Evolutionary conservation across 306 rosid species (phyloP).

Genomic region (Biancaea sappan): DNA sequence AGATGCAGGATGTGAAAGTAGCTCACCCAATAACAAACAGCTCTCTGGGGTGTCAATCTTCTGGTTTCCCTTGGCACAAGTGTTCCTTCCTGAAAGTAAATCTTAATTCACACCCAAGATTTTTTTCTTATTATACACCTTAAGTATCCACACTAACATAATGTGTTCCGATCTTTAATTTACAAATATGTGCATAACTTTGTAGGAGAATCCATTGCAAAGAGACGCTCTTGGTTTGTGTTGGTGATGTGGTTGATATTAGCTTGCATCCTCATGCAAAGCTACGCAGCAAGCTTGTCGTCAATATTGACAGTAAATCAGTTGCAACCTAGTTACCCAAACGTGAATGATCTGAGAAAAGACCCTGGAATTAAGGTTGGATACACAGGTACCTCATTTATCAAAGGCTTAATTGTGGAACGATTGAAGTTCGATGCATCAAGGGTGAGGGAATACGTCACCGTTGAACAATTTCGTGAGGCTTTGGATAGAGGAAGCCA

Average conservation of each 20-base stretch:
- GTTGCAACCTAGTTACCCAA: no score
- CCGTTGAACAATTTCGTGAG: background rate
- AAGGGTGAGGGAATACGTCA: background rate
- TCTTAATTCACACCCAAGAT: no score
- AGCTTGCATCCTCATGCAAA: conserved; percentile 1
- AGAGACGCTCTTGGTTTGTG: conserved; percentile 14
- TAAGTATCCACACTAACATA: no score
- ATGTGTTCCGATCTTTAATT: no score
- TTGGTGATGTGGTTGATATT: conserved; percentile 20
- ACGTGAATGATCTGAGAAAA: background rate
- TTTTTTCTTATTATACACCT: no score
- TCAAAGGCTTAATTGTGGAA: background rate
- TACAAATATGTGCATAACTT: no score
- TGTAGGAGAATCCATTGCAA: conserved; percentile 18
- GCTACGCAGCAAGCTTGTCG: no score
- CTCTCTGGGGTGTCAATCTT: background rate
- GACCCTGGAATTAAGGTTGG: background rate
- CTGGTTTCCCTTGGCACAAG: conserved; percentile 25
- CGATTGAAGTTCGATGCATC: conserved; percentile 1
- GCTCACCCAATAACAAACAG: background rate
- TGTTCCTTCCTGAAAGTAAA: conserved; percentile 25
- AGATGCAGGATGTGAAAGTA: background rate
- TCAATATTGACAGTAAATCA: no score
- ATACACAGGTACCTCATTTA: background rate
- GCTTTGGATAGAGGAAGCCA: conserved; percentile 32